phyloP scores from a whole-genome alignment of 225 moss, liverwort and hornwort genomes.

The Bryoerythrophyllum caledonicum region DNA sequence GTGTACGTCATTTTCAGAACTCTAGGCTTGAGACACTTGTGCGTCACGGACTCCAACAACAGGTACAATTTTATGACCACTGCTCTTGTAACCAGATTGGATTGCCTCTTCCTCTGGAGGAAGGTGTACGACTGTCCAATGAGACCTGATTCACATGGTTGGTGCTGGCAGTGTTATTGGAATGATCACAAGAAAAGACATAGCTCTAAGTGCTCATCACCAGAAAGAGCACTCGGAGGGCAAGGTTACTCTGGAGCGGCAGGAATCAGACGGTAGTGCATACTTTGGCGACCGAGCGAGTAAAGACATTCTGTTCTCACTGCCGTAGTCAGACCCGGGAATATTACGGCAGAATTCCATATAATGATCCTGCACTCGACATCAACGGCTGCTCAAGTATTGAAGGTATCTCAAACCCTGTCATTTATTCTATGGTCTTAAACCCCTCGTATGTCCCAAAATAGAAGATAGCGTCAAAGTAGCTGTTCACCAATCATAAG shows the following conservation, averaged over 20 bases:
- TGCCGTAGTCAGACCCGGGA: no score
- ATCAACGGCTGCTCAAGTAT: conserved; percentile 15
- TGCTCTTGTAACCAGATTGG: neutral
- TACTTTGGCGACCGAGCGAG: conserved; percentile 45
- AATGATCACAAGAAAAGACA: conserved; percentile 83
- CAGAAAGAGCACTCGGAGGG: conserved; percentile 37
- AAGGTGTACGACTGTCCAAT: neutral
- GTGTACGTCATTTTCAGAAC: conserved; percentile 81
- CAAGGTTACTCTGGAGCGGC: conserved; percentile 43
- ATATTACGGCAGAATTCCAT: neutral
- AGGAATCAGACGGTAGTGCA: conserved; percentile 47
- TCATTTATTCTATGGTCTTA: neutral
- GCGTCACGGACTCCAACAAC: conserved; percentile 74
- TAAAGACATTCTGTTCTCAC: conserved; percentile 50
- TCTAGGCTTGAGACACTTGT: conserved; percentile 76
- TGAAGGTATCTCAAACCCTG: conserved; percentile 11
- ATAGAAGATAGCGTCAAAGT: neutral
- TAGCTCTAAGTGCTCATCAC: conserved; percentile 48
- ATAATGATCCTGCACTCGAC: neutral
- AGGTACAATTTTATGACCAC: conserved; percentile 38
- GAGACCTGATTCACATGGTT: neutral
- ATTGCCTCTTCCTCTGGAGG: neutral
- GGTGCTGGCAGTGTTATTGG: conserved; percentile 70
- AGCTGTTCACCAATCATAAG: neutral
- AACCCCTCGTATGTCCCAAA: neutral